Conservation (phyloP, 2,329 filamentous ascomycete genomes). For the Onygena corvina region DNA sequence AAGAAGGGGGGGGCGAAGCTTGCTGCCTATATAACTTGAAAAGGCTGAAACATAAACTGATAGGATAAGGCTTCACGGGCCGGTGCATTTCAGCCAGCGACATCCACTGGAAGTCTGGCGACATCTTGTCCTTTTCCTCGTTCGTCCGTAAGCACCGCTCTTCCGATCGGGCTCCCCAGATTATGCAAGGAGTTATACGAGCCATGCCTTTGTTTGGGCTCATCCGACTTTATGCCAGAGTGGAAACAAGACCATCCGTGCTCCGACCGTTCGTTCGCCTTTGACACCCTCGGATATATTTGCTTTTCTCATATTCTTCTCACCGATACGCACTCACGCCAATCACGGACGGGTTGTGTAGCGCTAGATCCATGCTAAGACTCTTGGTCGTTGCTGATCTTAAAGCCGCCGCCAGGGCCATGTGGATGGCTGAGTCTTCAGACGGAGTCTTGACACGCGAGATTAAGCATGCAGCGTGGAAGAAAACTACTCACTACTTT, state of each 20-base stretch:
- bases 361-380: no score
- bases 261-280: background rate
- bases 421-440: background rate
- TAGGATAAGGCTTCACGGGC: background rate
- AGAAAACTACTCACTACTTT: background rate
- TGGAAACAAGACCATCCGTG: constrained; percentile 1
- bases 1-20: background rate
- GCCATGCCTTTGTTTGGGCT: background rate
- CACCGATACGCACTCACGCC: background rate
- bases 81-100: constrained; percentile 1
- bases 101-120: background rate
- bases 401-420: background rate
- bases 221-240: background rate
- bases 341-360: no score
- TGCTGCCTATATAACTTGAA: background rate
- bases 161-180: background rate
- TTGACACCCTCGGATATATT: background rate
- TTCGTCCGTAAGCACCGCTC: background rate
- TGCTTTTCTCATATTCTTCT: background rate
- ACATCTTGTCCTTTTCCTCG: background rate
- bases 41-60: constrained; percentile 7
- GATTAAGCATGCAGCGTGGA: background rate
- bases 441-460: background rate
- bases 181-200: constrained; percentile 5
- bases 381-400: constrained; percentile 1